Percentiles rank a stretch among this genome's conserved stretches.
phyloP scores from a whole-genome alignment of 768 basidiomycete genomes.

The Leccinellum albellum region DNA sequence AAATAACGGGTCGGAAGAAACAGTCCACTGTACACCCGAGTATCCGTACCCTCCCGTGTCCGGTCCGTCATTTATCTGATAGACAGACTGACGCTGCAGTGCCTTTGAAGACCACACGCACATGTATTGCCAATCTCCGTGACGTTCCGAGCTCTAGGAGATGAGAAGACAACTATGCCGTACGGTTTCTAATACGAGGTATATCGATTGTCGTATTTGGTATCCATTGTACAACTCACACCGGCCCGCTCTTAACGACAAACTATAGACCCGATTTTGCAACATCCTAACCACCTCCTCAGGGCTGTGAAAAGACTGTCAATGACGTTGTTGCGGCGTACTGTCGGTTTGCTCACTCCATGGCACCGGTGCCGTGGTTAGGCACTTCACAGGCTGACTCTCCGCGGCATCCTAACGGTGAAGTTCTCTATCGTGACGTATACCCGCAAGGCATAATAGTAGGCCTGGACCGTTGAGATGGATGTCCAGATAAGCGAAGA shows the following conservation, averaged over 20 bases:
- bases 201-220: slow-evolving; percentile 23
- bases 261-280: slow-evolving; percentile 1
- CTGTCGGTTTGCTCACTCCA: slow-evolving; percentile 21
- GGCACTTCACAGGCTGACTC: slow-evolving; percentile 4
- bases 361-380: slow-evolving; percentile 18
- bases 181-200: slow-evolving; percentile 21
- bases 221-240: slow-evolving; percentile 15
- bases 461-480: slow-evolving; percentile 5
- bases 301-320: slow-evolving; percentile 18
- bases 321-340: slow-evolving; percentile 10
- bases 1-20: slow-evolving; percentile 1
- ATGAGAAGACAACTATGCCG: slow-evolving; percentile 20
- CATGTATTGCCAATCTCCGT: background rate
- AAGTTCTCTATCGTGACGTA: slow-evolving; percentile 6
- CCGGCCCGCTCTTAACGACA: slow-evolving; percentile 9
- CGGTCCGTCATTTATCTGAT: background rate
- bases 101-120: slow-evolving; percentile 1
- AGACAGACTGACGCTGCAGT: background rate
- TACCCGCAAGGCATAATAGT: slow-evolving; percentile 3
- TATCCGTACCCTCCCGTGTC: slow-evolving; percentile 4
- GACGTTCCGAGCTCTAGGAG: slow-evolving; percentile 1
- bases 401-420: slow-evolving; percentile 20
- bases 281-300: slow-evolving; percentile 4
- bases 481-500: slow-evolving; percentile 1
- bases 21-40: background rate